phyloP scores from a whole-genome alignment of 768 basidiomycete genomes.

The Hysterangium stoloniferum region DNA sequence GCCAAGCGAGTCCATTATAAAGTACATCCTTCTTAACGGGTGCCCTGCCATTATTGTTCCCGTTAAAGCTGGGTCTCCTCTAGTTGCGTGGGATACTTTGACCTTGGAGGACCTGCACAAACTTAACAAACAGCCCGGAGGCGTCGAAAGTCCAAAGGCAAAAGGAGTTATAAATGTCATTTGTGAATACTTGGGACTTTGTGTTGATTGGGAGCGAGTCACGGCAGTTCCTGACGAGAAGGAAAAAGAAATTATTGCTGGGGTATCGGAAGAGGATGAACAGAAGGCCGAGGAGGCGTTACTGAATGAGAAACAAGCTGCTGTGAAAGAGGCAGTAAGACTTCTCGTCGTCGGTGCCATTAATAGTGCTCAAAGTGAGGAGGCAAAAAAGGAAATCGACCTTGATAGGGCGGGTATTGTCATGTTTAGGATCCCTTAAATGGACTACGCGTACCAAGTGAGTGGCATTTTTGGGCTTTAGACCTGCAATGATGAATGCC shows the following conservation, averaged over 20 bases:
- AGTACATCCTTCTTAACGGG: conserved; percentile 54
- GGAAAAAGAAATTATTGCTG: conserved; percentile 6
- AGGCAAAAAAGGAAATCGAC: conserved; percentile 49
- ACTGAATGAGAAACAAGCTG: conserved; percentile 27
- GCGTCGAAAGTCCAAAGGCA: conserved; percentile 30
- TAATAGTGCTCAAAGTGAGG: conserved; percentile 42
- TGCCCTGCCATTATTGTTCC: conserved; percentile 54
- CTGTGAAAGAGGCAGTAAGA: conserved; percentile 39
- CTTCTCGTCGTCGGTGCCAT: conserved; percentile 50
- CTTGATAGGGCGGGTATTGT: conserved; percentile 52
- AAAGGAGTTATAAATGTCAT: conserved; percentile 48
- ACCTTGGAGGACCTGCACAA: conserved; percentile 54
- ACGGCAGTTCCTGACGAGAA: conserved; percentile 20
- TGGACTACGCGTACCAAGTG: too few relatives aligned
- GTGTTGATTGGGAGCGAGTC: conserved; percentile 54
- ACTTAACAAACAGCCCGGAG: conserved; percentile 28
- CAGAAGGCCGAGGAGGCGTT: conserved; percentile 15
- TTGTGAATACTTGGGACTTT: conserved; percentile 52
- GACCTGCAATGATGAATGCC: too few relatives aligned
- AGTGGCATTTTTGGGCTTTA: too few relatives aligned
- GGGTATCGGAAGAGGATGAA: conserved; percentile 6
- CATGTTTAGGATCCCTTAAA: conserved; percentile 56
- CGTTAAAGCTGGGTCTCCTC: conserved; percentile 51
- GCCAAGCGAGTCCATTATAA: conserved; percentile 54
- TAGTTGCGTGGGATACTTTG: conserved; percentile 55